Conservation (phyloP, 1,284 basidiomycete species). For the Ceratobasidium sp. region DNA sequence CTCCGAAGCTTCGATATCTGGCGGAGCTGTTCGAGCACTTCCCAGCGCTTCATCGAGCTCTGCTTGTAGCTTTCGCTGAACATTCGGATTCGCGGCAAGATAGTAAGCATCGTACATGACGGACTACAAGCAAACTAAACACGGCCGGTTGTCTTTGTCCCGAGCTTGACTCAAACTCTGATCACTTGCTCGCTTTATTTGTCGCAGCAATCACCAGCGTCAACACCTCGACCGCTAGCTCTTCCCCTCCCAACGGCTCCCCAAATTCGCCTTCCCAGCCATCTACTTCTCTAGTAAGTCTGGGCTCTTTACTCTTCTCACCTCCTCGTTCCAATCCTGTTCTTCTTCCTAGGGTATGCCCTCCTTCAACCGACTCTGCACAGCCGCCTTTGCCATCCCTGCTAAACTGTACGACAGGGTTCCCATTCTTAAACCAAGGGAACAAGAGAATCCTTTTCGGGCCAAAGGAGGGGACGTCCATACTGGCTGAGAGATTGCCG, state of each 20-base stretch:
- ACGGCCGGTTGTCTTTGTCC: not conserved
- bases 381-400: conserved; percentile 84
- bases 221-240: conserved; percentile 87
- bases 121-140: conserved; percentile 62
- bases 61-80: conserved; percentile 77
- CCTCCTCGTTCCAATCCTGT: conserved; percentile 57
- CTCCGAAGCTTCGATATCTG: conserved; percentile 60
- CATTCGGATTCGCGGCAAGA: conserved; percentile 73
- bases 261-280: conserved; percentile 80
- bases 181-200: conserved; percentile 85
- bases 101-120: conserved; percentile 85
- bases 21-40: conserved; percentile 58
- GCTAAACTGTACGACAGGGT: conserved; percentile 78
- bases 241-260: conserved; percentile 78
- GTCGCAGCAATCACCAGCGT: conserved; percentile 88
- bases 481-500: conserved; percentile 87
- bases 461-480: conserved; percentile 84
- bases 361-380: conserved; percentile 72
- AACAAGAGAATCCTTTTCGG: conserved; percentile 55
- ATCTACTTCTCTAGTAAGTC: conserved; percentile 86
- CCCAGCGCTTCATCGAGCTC: conserved; percentile 70
- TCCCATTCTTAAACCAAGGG: conserved; percentile 82
- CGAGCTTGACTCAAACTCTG: conserved; percentile 20
- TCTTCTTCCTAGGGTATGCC: conserved; percentile 10
- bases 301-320: conserved; percentile 68